These are phyloP conservation scores for Phytophthora palmivora DNA, from an alignment of 352 stramenopile genomes.

Conservation along the genomic window DNA sequence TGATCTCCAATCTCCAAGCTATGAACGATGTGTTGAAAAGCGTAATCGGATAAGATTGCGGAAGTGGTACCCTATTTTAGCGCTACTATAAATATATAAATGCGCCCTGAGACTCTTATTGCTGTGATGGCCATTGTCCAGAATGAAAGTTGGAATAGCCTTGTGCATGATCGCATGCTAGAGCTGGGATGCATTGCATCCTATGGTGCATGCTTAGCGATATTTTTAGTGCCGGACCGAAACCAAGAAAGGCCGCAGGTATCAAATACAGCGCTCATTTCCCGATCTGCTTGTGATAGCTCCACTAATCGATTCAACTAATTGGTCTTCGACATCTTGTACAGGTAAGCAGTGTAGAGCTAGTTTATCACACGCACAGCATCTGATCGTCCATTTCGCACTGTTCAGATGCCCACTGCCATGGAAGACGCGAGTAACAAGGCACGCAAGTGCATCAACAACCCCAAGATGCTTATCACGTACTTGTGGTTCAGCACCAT, in stretches of 20 bases:
- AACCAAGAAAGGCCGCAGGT: conserved; percentile 35
- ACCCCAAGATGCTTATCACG: conserved; percentile 86
- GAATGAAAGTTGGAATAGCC: conserved; percentile 27
- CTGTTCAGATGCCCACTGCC: conserved; percentile 61
- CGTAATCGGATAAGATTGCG: conserved; percentile 22
- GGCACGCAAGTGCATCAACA: conserved; percentile 76
- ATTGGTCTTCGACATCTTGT: conserved; percentile 1
- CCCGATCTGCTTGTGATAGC: conserved; percentile 29
- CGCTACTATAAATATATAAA: conserved; percentile 4
- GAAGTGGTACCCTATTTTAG: conserved; percentile 16
- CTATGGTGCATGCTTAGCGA: neutral
- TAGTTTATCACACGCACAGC: neutral
- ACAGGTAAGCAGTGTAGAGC: conserved; percentile 17
- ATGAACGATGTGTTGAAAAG: too few species aligned
- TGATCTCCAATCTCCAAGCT: too few species aligned
- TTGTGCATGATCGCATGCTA: conserved; percentile 12
- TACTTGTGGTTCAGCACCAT: conserved; percentile 88
- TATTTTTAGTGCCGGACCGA: conserved; percentile 34
- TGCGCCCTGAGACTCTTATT: conserved; percentile 11
- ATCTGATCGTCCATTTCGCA: conserved; percentile 8
- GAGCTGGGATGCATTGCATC: conserved; percentile 4
- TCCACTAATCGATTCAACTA: conserved; percentile 5
- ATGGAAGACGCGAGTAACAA: conserved; percentile 63
- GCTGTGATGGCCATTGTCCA: too few species aligned
- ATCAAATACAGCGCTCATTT: conserved; percentile 19